A percentile compares a stretch with the other conserved stretches of the same genome.
These are phyloP conservation scores for Malus sieversii DNA, from an alignment of 306 rosid genomes.

Conservation along the genomic window DNA sequence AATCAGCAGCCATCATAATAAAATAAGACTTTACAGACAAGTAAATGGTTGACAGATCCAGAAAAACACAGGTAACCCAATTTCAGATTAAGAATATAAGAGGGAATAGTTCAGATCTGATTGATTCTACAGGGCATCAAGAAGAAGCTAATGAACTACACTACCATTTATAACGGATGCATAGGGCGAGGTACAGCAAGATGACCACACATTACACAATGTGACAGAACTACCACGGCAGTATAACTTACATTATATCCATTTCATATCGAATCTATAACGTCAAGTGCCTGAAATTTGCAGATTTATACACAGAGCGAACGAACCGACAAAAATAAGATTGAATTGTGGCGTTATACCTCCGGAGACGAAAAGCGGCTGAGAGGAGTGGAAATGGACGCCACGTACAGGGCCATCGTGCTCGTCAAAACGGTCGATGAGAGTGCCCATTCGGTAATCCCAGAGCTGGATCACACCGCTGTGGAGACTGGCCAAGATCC, in stretches of 20 bases:
- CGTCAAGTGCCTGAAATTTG: background rate
- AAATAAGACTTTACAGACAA: background rate
- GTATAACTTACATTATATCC: no score
- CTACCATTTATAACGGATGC: background rate
- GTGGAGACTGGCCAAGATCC: slow-evolving; percentile 42
- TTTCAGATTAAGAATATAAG: background rate
- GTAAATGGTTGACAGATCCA: background rate
- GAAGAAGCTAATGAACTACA: background rate
- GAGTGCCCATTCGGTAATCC: slow-evolving; percentile 45
- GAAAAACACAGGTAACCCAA: background rate
- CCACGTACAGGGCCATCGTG: slow-evolving; percentile 43
- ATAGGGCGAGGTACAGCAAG: background rate
- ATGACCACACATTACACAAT: background rate
- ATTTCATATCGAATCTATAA: background rate
- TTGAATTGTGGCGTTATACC: slow-evolving; percentile 6
- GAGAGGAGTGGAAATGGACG: slow-evolving; percentile 35
- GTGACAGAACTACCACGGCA: background rate
- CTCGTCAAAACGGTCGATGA: slow-evolving; percentile 39
- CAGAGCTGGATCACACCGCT: slow-evolving; percentile 43
- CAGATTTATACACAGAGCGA: background rate
- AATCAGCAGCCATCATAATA: background rate
- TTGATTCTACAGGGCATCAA: background rate
- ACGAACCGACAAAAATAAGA: background rate
- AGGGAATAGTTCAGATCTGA: background rate
- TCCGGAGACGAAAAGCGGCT: slow-evolving; percentile 44